Evolutionary conservation across 2,329 filamentous ascomycete genomes (phyloP), one percentile per base, ranked within the genome.

Genomic region (Didymella segeticola): DNA sequence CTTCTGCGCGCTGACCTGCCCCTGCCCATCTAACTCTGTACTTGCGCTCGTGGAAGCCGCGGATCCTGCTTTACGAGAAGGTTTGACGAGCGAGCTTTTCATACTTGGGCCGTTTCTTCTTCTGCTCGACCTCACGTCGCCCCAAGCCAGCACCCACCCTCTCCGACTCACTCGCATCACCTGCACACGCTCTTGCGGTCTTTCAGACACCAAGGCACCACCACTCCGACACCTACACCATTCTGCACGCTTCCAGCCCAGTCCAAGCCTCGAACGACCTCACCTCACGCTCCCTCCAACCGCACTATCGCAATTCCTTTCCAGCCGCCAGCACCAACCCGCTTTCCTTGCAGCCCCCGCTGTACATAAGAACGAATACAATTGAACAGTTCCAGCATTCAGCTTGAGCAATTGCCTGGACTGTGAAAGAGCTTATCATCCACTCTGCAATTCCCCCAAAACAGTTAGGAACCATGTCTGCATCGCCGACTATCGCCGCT

Each of bases 291-390:
- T 60, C 58, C 61, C 58, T 59, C 47, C 61, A 66, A 52, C 62
- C 61, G 62, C 62, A 59, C 61, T 58, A 54, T 63, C 66, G 66
- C 72, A 66, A 53, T 63, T 62, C 66, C 64, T 60, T 55, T 47
- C 64, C 67, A 57, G 49, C 48, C 67, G 67, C 66, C 70, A 81
- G 77, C 89, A 93, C 89, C 89, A 91, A 88, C 90, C 90, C 87
- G 89, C 92, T 93, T 93, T 92, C 88, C 82, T 92, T 91, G 80
- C 88, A 89, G 88, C 86, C 84, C 84, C 84, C 86, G 90, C 90
- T 76, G 80, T 84, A 83, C 81, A 79, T 80, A 84, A 80, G 79
- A 79, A 79, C 60, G 61, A 67, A 76, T 75, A 77, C 68, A 76
- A 73, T 71, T 80, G 61, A 64, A 66, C 59, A 61, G 47, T 64